phyloP scores from a whole-genome alignment of 768 basidiomycete species.

The Pleurotus sapidus region DNA sequence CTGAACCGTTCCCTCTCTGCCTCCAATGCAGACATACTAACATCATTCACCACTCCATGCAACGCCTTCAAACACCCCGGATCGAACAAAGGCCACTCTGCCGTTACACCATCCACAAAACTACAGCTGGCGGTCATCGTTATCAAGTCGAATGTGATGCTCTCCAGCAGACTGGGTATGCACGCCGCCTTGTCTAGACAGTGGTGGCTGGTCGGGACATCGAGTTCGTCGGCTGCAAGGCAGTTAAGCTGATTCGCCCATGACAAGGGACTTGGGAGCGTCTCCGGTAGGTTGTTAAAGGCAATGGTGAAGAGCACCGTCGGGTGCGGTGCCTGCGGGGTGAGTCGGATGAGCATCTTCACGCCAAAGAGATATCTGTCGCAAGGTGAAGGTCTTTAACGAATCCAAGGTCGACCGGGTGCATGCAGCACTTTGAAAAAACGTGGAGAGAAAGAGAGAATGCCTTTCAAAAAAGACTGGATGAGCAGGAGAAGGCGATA shows the following conservation, averaged over 20 bases:
- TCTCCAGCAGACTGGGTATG: slow-evolving; percentile 48
- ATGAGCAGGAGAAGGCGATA: slow-evolving; percentile 5
- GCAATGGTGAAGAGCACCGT: slow-evolving; percentile 58
- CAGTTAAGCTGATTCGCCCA: slow-evolving; percentile 52
- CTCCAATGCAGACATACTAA: slow-evolving; percentile 45
- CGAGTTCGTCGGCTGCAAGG: slow-evolving; percentile 49
- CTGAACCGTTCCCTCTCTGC: slow-evolving; percentile 31
- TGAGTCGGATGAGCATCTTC: slow-evolving; percentile 58
- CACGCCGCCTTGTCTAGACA: slow-evolving; percentile 61
- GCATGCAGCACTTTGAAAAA: background rate
- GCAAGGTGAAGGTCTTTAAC: background rate
- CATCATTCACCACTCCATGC: slow-evolving; percentile 48
- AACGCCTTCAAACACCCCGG: slow-evolving; percentile 41
- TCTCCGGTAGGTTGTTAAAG: slow-evolving; percentile 41
- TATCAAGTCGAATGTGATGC: slow-evolving; percentile 62
- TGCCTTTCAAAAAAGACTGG: slow-evolving; percentile 1
- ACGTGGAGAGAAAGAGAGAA: background rate
- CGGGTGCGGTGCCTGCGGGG: slow-evolving; percentile 38
- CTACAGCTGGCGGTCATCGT: slow-evolving; percentile 42
- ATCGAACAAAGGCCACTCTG: slow-evolving; percentile 43
- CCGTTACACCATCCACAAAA: slow-evolving; percentile 54
- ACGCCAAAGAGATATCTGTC: background rate
- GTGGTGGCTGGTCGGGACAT: slow-evolving; percentile 49
- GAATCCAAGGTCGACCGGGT: background rate
- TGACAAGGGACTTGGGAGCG: slow-evolving; percentile 42